A percentile compares a stretch with the other conserved stretches of the same genome.
These are phyloP conservation scores for Uncinocarpus reesii DNA, from an alignment of 2,329 filamentous ascomycete species.

Conservation along the genomic window DNA sequence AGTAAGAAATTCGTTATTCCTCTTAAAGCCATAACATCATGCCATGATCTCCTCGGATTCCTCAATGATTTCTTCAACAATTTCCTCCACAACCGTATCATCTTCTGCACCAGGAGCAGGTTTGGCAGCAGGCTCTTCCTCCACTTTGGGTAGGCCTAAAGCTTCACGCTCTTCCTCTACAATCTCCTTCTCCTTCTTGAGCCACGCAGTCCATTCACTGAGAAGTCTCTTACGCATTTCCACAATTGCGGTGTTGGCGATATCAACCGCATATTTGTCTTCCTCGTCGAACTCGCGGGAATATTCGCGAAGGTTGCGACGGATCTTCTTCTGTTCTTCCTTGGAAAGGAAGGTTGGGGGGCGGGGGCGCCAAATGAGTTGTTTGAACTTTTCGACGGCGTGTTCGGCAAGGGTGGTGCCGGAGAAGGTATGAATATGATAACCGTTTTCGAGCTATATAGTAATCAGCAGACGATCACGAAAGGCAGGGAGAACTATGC, in stretches of 20 bases:
- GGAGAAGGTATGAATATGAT: conserved; percentile 95
- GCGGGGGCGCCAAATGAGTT: conserved; percentile 87
- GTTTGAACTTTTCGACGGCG: conserved; percentile 93
- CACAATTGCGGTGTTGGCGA: conserved; percentile 86
- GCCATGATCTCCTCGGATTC: conserved; percentile 69
- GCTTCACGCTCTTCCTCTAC: conserved; percentile 59
- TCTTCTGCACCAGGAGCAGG: conserved; percentile 53
- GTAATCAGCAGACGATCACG: conserved; percentile 8
- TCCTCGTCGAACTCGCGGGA: conserved; percentile 89
- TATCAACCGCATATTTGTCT: conserved; percentile 84
- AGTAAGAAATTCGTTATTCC: background rate
- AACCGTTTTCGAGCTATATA: conserved; percentile 91
- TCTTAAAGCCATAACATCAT: conserved; percentile 18
- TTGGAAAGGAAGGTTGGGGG: conserved; percentile 84
- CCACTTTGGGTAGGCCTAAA: conserved; percentile 56
- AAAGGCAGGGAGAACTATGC: background rate
- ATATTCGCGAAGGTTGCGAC: conserved; percentile 98
- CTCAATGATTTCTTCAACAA: conserved; percentile 70
- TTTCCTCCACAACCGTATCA: conserved; percentile 73
- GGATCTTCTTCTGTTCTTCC: conserved; percentile 94
- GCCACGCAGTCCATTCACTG: conserved; percentile 82
- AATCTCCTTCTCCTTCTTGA: conserved; percentile 61
- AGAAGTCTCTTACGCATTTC: conserved; percentile 73
- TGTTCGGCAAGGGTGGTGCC: conserved; percentile 83
- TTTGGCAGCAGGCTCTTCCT: conserved; percentile 47